A percentile compares a stretch with the other conserved stretches of the same genome.
phyloP scores from a whole-genome alignment of 768 basidiomycete genomes.

The Suillus discolor region DNA sequence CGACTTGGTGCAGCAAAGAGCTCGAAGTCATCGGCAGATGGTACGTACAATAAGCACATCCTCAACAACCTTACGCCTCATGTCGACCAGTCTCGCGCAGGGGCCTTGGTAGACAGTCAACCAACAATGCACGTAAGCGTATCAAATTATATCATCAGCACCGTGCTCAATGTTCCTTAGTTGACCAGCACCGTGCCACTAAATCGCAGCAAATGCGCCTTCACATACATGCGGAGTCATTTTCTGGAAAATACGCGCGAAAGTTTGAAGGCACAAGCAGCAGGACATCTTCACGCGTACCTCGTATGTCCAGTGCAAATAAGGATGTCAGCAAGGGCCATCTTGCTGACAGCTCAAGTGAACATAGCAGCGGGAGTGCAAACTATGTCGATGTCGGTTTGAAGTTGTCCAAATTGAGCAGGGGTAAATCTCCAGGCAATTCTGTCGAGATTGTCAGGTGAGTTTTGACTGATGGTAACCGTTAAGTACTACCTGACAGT shows the following conservation, averaged over 20 bases:
- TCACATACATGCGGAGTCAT: neutral
- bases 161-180: neutral
- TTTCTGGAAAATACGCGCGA: neutral
- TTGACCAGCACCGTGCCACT: neutral
- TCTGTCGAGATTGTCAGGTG: neutral
- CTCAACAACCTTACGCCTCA: neutral
- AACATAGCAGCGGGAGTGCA: neutral
- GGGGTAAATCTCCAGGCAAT: neutral
- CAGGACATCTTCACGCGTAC: neutral
- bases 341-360: neutral
- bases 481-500: neutral
- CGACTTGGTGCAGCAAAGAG: neutral
- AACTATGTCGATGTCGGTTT: neutral
- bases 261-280: neutral
- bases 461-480: neutral
- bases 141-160: neutral
- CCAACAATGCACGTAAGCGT: neutral
- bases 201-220: neutral
- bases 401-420: neutral
- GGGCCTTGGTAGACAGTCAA: neutral
- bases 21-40: neutral
- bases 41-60: neutral
- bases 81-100: neutral
- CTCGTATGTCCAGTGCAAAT: constrained; percentile 4
- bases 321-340: neutral